Conservation (phyloP, 2,329 filamentous ascomycete genomes). For the Dactylellina parvicollis region DNA sequence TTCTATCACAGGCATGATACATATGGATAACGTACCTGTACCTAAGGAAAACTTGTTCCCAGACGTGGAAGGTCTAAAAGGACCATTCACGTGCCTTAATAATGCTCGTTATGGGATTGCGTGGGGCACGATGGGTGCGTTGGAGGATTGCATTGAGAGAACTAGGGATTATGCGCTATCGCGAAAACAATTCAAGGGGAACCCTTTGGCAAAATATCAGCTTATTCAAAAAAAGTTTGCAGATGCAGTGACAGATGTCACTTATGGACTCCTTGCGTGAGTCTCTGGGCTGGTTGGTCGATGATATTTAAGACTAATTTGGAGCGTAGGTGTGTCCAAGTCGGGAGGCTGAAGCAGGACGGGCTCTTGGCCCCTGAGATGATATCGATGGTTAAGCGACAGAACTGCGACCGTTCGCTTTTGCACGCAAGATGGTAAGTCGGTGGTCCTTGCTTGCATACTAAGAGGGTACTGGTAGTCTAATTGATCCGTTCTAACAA, state of each 20-base stretch:
- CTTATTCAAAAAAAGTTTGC: conserved; percentile 97
- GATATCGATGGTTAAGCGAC: conserved; percentile 95
- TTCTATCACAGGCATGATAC: conserved; percentile 97
- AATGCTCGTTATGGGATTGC: conserved; percentile 93
- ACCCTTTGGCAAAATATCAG: conserved; percentile 94
- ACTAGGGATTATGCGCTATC: conserved; percentile 89
- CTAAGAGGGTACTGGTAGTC: background rate
- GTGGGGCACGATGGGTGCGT: conserved; percentile 88
- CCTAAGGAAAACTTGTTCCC: conserved; percentile 94
- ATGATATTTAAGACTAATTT: background rate
- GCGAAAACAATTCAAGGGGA: conserved; percentile 93
- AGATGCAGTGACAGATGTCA: conserved; percentile 88
- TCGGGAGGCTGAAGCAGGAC: conserved; percentile 90
- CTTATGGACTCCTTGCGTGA: conserved; percentile 83
- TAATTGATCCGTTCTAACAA: background rate
- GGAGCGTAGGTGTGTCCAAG: conserved; percentile 72
- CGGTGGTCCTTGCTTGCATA: background rate
- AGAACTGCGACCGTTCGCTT: conserved; percentile 93
- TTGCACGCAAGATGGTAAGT: conserved; percentile 73
- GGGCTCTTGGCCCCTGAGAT: conserved; percentile 91
- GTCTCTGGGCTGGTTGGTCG: background rate
- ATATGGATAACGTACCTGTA: conserved; percentile 89
- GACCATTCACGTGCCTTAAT: conserved; percentile 94
- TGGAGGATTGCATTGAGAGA: conserved; percentile 88
- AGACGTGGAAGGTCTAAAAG: conserved; percentile 82